These are phyloP conservation scores for Populus hybrid DNA, from an alignment of 441 rosid species.

Conservation along the genomic window DNA sequence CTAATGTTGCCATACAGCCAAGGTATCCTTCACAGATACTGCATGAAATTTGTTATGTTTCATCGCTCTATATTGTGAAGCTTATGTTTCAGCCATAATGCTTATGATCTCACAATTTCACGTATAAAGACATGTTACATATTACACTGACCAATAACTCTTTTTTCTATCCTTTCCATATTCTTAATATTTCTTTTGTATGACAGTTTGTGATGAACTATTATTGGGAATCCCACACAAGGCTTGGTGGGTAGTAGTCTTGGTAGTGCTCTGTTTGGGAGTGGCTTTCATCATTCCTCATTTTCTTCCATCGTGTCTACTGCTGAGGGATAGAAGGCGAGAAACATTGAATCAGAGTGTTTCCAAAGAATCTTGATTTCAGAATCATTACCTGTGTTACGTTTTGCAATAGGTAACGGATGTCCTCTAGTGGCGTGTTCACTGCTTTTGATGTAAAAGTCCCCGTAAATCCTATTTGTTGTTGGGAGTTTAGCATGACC, in stretches of 20 bases:
- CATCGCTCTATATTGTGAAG: background rate
- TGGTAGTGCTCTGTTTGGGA: slow-evolving; percentile 60
- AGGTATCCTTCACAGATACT: background rate
- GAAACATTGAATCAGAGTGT: slow-evolving; percentile 14
- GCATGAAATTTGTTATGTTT: too few relatives aligned
- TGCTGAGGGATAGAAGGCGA: slow-evolving; percentile 25
- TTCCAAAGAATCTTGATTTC: slow-evolving; percentile 38
- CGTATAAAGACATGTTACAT: background rate
- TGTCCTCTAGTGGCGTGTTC: background rate
- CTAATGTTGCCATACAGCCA: background rate
- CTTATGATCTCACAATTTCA: background rate
- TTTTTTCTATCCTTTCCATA: background rate
- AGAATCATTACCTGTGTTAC: background rate
- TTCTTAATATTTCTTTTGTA: slow-evolving; percentile 4
- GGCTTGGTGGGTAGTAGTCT: slow-evolving; percentile 72
- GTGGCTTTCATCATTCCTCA: slow-evolving; percentile 51
- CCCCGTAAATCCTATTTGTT: background rate
- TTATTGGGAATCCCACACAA: slow-evolving; percentile 63
- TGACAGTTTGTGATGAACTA: slow-evolving; percentile 81
- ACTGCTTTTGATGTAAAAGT: background rate
- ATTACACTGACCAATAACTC: background rate
- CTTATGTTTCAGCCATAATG: background rate
- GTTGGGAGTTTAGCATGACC: background rate
- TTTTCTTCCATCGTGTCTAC: slow-evolving; percentile 55
- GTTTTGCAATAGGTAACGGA: background rate